A percentile compares a stretch with the other conserved stretches of the same genome.
Evolutionary conservation across 2,329 filamentous ascomycete genomes (phyloP).

Genomic region (Macrophomina tecta): DNA sequence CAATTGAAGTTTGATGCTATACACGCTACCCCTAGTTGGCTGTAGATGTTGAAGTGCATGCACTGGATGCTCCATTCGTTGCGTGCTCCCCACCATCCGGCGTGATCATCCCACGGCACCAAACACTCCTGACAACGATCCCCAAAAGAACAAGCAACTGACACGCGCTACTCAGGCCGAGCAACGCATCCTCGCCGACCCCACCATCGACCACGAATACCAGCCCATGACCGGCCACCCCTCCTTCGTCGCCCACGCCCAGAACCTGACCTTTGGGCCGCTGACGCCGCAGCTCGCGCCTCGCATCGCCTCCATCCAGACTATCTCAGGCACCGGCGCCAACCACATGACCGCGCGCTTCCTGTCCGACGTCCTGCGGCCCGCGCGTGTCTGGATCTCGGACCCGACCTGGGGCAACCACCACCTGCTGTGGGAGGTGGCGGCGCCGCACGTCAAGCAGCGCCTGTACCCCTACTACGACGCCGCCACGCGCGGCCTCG

Average conservation of each 20-base stretch:
- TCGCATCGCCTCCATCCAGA: slow-evolving; percentile 42
- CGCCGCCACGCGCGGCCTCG: slow-evolving; percentile 32
- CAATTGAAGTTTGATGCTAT: neutral
- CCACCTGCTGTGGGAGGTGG: slow-evolving; percentile 38
- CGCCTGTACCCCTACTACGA: slow-evolving; percentile 40
- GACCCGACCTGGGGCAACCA: slow-evolving; percentile 46
- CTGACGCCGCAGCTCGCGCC: slow-evolving; percentile 5
- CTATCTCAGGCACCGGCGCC: slow-evolving; percentile 47
- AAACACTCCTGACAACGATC: slow-evolving; percentile 15
- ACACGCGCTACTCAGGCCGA: slow-evolving; percentile 25
- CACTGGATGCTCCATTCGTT: too few relatives aligned
- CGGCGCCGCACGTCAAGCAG: slow-evolving; percentile 31
- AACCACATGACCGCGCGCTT: slow-evolving; percentile 41
- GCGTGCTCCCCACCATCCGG: too few relatives aligned
- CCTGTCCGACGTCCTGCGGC: slow-evolving; percentile 33
- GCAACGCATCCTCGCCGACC: slow-evolving; percentile 24
- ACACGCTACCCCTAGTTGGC: neutral
- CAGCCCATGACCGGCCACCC: slow-evolving; percentile 35
- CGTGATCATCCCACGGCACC: neutral
- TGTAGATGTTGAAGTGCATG: neutral
- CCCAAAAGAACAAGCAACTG: neutral
- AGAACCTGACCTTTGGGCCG: slow-evolving; percentile 37
- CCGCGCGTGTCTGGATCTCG: slow-evolving; percentile 40
- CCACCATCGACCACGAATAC: slow-evolving; percentile 34
- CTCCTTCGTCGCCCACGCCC: slow-evolving; percentile 35